A percentile compares a stretch with the other conserved stretches of the same genome.
phyloP scores from a whole-genome alignment of 495 filamentous ascomycete genomes.

The Penicillium canariense region DNA sequence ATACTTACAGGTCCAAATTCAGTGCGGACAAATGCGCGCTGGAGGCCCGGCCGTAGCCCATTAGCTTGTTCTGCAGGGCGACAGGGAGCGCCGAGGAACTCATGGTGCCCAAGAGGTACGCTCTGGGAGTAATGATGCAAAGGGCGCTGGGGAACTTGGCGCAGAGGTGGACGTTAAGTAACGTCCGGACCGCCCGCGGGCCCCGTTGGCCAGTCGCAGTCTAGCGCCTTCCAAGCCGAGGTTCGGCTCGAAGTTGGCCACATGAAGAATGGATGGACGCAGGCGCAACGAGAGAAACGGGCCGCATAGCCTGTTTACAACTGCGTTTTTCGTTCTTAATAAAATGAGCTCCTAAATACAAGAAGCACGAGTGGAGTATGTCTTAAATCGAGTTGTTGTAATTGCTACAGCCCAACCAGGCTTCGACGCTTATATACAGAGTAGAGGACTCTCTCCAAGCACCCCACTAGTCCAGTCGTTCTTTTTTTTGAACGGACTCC shows the following conservation, averaged over 20 bases:
- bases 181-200: conserved; percentile 9
- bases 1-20: conserved; percentile 78
- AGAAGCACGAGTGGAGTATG: not conserved
- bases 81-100: conserved; percentile 36
- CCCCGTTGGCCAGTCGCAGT: not conserved
- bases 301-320: too few species aligned
- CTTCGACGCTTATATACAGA: conserved; percentile 41
- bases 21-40: conserved; percentile 59
- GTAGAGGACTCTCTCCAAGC: conserved; percentile 32
- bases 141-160: conserved; percentile 3
- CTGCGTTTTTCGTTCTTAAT: too few species aligned
- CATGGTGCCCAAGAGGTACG: conserved; percentile 28
- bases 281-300: too few species aligned
- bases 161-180: conserved; percentile 19
- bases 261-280: conserved; percentile 9
- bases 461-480: conserved; percentile 34
- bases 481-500: conserved; percentile 20
- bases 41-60: conserved; percentile 48
- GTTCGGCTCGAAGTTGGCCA: conserved; percentile 10
- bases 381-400: conserved; percentile 16
- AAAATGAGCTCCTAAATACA: not conserved
- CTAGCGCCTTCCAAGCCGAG: conserved; percentile 17
- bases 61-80: conserved; percentile 44
- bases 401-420: conserved; percentile 12
- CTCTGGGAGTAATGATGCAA: conserved; percentile 16